Base-by-base conservation (phyloP, 345 rosid species). In the Microcos paniculata region DNA sequence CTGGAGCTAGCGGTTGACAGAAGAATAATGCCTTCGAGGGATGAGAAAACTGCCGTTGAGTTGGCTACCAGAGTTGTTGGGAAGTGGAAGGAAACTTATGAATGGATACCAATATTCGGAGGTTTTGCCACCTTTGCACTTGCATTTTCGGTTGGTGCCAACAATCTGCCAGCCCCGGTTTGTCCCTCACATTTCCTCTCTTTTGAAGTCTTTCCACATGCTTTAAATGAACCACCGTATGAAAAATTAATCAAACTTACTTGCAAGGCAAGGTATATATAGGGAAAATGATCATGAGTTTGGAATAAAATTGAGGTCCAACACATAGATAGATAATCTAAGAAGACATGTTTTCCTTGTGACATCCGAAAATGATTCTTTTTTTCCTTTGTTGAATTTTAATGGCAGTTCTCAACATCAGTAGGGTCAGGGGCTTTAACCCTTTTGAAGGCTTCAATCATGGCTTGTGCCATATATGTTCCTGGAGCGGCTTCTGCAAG, bases 101-200 rank as follows among this genome's bases (percentile, higher is more conserved):
- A 48, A 30, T 84, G 83, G 83, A 76, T 79, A 55, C 83, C 87
- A 5, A 48, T 74, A 43, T 74, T 79, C 0, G 83, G 78, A 65
- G 81, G 80, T 56, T 79, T 84, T 59, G 83, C 84, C 46, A 71
- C 81, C 12, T 3, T 71, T 56, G 76, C 76, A 1, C 19, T 77
- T 56, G 76, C 82, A 28, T 82, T 84, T 64, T 67, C 82, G 2
- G 66, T 82, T 18, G 81, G 82, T 43, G 77, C 80, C 76, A 82
- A 81, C 76, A 77, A 79, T 75, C 57, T 81, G 30, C 64, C 80
- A 4, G 78, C 85, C 52, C 83, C 80, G 76, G 83, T 84, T 64
- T 46, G 74, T 26, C 10, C 38, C 10, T 62, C 49, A 24, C n/a
- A 4, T 11, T 52, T 15, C 8, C 28, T 7, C 46, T 35, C 9